phyloP scores from a whole-genome alignment of 257 asterid species.

The Solanum bukasovii region DNA sequence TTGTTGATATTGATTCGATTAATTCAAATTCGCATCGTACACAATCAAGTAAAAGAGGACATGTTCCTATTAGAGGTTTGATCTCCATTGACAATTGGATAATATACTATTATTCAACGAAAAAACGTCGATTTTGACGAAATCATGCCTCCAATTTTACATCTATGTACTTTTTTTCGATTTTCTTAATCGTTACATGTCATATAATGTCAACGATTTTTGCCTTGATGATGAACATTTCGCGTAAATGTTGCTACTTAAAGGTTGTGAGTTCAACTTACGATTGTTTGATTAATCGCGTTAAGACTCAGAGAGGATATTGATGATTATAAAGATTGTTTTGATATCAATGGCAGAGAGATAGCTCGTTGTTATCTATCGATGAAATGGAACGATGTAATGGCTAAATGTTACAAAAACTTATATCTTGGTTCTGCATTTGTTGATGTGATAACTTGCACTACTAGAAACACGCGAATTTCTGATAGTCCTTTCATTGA shows the following conservation, averaged over 20 bases:
- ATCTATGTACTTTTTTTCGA: slow-evolving; percentile 16
- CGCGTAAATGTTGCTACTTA: too few relatives aligned
- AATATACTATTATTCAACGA: neutral
- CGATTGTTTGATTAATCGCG: too few relatives aligned
- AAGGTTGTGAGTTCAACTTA: too few relatives aligned
- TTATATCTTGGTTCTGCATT: neutral
- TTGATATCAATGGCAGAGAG: too few relatives aligned
- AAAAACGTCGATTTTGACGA: neutral
- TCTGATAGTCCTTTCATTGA: neutral
- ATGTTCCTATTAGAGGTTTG: neutral
- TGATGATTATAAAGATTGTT: too few relatives aligned
- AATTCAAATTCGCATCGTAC: neutral
- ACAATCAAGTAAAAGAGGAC: neutral
- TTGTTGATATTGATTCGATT: neutral
- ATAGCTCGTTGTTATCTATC: neutral
- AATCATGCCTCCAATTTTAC: neutral
- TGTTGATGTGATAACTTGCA: neutral
- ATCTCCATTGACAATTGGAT: neutral
- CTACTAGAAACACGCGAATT: neutral
- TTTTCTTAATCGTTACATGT: slow-evolving; percentile 39
- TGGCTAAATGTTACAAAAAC: neutral
- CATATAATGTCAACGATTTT: slow-evolving; percentile 21
- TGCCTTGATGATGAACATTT: slow-evolving; percentile 50
- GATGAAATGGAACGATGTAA: neutral
- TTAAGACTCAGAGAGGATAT: too few relatives aligned